A percentile compares a stretch with the other conserved stretches of the same genome.
These are phyloP conservation scores for Kregervanrija delftensis DNA, from an alignment of 805 yeast genomes.

Conservation along the genomic window DNA sequence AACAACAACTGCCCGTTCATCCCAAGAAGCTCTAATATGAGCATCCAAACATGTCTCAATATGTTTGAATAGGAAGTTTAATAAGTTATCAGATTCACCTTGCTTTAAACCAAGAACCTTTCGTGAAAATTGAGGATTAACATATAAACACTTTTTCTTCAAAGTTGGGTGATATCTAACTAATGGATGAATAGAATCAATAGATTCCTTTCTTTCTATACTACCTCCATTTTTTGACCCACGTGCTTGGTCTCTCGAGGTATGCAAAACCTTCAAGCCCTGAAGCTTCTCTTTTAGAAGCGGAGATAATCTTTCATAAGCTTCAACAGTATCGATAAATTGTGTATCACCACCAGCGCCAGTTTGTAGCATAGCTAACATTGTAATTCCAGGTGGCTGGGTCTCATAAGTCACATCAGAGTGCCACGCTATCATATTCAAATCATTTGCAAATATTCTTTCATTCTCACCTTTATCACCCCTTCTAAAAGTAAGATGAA, in stretches of 20 bases:
- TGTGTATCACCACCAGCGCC: conserved; percentile 71
- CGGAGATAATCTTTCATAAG: conserved; percentile 65
- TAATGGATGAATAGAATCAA: conserved; percentile 58
- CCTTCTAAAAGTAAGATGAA: conserved; percentile 55
- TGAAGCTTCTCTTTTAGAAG: conserved; percentile 49
- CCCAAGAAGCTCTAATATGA: conserved; percentile 65
- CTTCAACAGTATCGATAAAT: conserved; percentile 65
- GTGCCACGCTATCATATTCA: conserved; percentile 50
- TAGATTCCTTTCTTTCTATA: conserved; percentile 55
- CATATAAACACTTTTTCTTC: conserved; percentile 48
- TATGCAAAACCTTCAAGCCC: conserved; percentile 62
- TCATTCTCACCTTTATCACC: conserved; percentile 33
- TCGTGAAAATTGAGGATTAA: conserved; percentile 56
- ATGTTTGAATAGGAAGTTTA: conserved; percentile 48
- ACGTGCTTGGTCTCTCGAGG: conserved; percentile 63
- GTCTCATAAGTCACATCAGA: conserved; percentile 69
- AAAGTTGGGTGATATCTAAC: conserved; percentile 69
- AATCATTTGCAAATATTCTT: conserved; percentile 29
- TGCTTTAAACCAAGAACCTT: conserved; percentile 63
- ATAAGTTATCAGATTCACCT: conserved; percentile 57
- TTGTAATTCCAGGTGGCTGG: conserved; percentile 68
- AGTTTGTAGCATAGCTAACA: conserved; percentile 52
- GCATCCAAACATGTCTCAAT: conserved; percentile 47
- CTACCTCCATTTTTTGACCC: conserved; percentile 50
- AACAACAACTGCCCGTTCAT: conserved; percentile 57